Evolutionary conservation across 2,329 filamentous ascomycete species (phyloP).

Genomic region (Fusarium sterilihyphosum): DNA sequence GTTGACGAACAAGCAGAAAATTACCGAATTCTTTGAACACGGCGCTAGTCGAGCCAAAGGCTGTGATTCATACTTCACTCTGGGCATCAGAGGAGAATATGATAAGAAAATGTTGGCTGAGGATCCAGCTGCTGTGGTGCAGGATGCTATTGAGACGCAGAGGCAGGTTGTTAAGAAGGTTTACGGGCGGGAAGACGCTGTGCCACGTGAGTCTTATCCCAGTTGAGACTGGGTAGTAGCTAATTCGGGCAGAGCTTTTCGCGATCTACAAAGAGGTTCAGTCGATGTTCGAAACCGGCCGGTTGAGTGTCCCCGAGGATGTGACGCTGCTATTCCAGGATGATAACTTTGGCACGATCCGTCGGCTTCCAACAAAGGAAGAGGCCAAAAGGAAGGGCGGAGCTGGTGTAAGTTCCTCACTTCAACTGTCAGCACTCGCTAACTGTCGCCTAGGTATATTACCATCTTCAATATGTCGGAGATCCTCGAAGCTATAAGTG

Average conservation of each 20-base stretch:
- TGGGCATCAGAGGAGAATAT: slow-evolving; percentile 29
- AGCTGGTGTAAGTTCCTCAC: slow-evolving; percentile 57
- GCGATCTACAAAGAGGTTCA: slow-evolving; percentile 74
- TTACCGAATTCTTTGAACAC: slow-evolving; percentile 21
- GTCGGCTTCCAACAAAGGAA: slow-evolving; percentile 63
- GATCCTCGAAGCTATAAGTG: slow-evolving; percentile 68
- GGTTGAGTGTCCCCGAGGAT: slow-evolving; percentile 66
- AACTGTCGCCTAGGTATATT: slow-evolving; percentile 52
- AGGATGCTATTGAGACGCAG: slow-evolving; percentile 52
- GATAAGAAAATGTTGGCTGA: slow-evolving; percentile 14
- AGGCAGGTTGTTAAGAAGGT: slow-evolving; percentile 63
- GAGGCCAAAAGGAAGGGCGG: slow-evolving; percentile 65
- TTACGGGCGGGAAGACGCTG: slow-evolving; percentile 55
- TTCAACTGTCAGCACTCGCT: accelerated
- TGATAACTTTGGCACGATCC: slow-evolving; percentile 70
- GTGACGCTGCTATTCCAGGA: slow-evolving; percentile 71
- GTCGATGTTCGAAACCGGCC: slow-evolving; percentile 67
- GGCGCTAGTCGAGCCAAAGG: slow-evolving; percentile 8
- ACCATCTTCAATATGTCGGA: slow-evolving; percentile 71
- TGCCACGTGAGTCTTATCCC: slow-evolving; percentile 47
- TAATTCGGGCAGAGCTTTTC: slow-evolving; percentile 60
- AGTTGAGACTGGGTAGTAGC: accelerated
- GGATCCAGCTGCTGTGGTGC: slow-evolving; percentile 21
- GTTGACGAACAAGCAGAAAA: slow-evolving; percentile 24
- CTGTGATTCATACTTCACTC: slow-evolving; percentile 27